phyloP scores from a whole-genome alignment of 2,329 filamentous ascomycete species.

The Talaromyces sp. region DNA sequence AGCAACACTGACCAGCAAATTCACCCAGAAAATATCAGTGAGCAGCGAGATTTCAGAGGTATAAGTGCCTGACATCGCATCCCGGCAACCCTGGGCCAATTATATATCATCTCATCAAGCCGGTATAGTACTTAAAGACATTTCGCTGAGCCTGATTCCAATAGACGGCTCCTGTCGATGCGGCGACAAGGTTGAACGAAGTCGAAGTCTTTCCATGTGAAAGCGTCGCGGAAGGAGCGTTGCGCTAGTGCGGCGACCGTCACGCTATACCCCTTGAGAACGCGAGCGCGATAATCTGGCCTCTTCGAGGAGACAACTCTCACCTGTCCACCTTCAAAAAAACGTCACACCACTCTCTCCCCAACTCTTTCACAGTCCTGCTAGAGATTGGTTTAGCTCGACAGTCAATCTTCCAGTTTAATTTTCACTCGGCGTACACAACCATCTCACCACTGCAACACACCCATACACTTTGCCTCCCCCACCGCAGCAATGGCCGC shows the following conservation, averaged over 20 bases:
- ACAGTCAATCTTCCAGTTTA: not conserved
- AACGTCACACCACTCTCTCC: not conserved
- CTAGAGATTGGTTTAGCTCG: not conserved
- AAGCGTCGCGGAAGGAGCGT: not conserved
- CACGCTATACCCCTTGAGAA: slow-evolving; percentile 8
- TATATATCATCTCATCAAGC: not conserved
- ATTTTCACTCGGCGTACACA: not conserved
- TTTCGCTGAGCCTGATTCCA: not conserved
- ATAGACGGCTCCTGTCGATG: not conserved
- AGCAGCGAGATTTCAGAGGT: slow-evolving; percentile 8
- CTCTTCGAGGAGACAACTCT: slow-evolving; percentile 3
- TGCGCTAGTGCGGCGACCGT: not conserved
- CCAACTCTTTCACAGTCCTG: not conserved
- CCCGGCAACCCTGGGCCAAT: not conserved
- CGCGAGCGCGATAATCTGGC: slow-evolving; percentile 8
- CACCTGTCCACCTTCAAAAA: not conserved
- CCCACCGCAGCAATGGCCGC: slow-evolving; percentile 25
- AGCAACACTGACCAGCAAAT: slow-evolving; percentile 5
- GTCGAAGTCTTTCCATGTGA: not conserved
- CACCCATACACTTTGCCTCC: not conserved
- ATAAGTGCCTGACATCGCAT: slow-evolving; percentile 10
- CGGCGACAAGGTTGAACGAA: not conserved
- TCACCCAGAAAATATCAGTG: slow-evolving; percentile 10
- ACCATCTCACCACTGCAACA: not conserved
- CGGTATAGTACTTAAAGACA: not conserved